Base-by-base conservation (phyloP, 2,329 filamentous ascomycete species). In the Trichoderma sp. region DNA sequence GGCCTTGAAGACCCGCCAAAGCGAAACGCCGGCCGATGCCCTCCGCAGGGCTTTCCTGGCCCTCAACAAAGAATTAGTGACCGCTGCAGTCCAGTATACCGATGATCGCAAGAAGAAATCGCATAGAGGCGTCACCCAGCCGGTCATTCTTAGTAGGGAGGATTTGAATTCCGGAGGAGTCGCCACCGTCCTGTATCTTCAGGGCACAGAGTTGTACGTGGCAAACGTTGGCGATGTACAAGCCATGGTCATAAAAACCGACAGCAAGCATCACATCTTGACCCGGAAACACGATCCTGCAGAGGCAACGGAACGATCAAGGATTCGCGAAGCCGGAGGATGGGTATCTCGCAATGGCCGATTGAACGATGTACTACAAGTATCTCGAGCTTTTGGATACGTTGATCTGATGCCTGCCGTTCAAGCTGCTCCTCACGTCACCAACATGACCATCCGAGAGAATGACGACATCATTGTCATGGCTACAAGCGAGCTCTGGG, bases 221-320 rank as follows among this genome's bases (percentile, higher is more conserved):
- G 96, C 94, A 71, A 99, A 99, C 75, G 92, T 99, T 26, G 96
- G 96, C 64, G 94, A 99, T 80, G 93, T 92, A 5, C 94, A 98
- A 80, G 95, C 94, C n/a, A 91, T 99, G 81, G 85, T 98, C 24
- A 96, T 99, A 71, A 92, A 94, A 75, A 93, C 92, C 1, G 94
- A 97, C 77, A 93, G 94, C 49, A 88, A 90, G 28, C 88, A 96
- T 79, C 90, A 90, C 75, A 90, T 95, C 72, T 84, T 99, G 73
- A 98, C 96, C 3, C 86, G 89, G 69, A 97, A 96, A 79, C 96
- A 99, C 77, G 94, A 98, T 75, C 96, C 96, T 6, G 94, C 95
- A 0, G 94, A 97, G 76, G 86, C 91, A 0, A 84, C 83, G 26
- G 96, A 99, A 80, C 87, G 96, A 59, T 89, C 93, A 68, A 91